These are phyloP conservation scores for Sambucus nigra DNA, from an alignment of 129 eudicot species.

Conservation along the genomic window DNA sequence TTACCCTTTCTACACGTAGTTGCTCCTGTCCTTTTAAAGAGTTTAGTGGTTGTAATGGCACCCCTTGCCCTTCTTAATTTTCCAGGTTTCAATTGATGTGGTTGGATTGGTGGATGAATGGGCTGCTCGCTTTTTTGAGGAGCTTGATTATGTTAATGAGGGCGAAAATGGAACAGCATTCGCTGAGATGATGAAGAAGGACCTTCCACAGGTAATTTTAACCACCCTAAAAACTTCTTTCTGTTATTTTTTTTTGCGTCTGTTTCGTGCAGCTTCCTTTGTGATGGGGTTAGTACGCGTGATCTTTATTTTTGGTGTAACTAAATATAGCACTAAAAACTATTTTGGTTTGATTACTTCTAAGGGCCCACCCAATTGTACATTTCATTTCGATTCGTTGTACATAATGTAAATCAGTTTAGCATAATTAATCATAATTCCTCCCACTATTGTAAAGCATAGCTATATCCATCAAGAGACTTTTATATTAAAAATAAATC, in stretches of 20 bases:
- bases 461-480: too few relatives aligned
- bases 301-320: not conserved
- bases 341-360: too few relatives aligned
- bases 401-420: too few relatives aligned
- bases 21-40: slow-evolving; percentile 10
- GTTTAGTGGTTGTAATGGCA: slow-evolving; percentile 10
- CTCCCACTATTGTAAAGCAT: too few relatives aligned
- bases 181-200: slow-evolving; percentile 99
- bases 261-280: not conserved
- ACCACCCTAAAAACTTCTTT: slow-evolving; percentile 3
- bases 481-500: too few relatives aligned
- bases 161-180: slow-evolving; percentile 93
- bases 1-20: not conserved
- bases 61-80: slow-evolving; percentile 6
- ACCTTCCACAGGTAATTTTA: slow-evolving; percentile 82
- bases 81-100: slow-evolving; percentile 83
- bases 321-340: not conserved
- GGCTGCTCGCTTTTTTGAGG: slow-evolving; percentile 99
- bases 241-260: too few relatives aligned
- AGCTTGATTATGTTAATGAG: slow-evolving; percentile 96
- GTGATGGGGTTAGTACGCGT: not conserved
- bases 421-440: too few relatives aligned
- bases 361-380: too few relatives aligned
- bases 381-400: too few relatives aligned
- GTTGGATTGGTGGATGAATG: slow-evolving; percentile 99